Base-by-base conservation (phyloP, 495 filamentous ascomycete genomes). In the Hypomontagnella submonticulosa region DNA sequence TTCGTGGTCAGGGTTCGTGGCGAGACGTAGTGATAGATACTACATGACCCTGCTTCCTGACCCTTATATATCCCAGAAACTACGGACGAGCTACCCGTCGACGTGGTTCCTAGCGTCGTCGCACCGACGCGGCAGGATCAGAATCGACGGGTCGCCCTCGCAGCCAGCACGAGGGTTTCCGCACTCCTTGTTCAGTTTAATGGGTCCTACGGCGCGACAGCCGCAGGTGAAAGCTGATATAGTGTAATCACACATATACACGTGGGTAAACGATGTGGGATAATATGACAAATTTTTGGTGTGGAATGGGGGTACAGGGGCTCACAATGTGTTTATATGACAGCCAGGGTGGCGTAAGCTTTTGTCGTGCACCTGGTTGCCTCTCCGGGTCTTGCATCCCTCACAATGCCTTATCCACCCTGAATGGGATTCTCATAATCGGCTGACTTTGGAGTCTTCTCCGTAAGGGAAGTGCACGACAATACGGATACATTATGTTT, bases 101-200 rank as follows among this genome's bases (percentile, higher is more conserved):
- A 20, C 11, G 16, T 71, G 63, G 9, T 71, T 71, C 30, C 63
- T 38, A 10, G 34, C 49, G 20, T 71, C 67, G 19, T 67, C 54
- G 57, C 68, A 68, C 5, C 30, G 44, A n/a, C 60, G 63, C 36
- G 60, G 64, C 4, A 71, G 34, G 47, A 67, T 61, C 9, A 71
- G 32, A 20, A 65, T 62, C 37, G 57, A 46, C 23, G 60, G 60
- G 4, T 59, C 57, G 38, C 34, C 43, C 11, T 33, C 40, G 40
- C 63, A 70, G 40, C 52, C 51, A 4, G 38, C 33, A 33, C 33
- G 54, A 20, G 69, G 69, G 40, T 44, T 30, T 5, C 33, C 34
- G 42, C 69, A 71, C 32, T 9, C 33, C 49, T 13, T 33, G 23
- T 50, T 49, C 3, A 64, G 42, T 18, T 54, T 63, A 13, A 32